phyloP scores from a whole-genome alignment of 2,329 filamentous ascomycete species.

The Amauroascus verrucosus region DNA sequence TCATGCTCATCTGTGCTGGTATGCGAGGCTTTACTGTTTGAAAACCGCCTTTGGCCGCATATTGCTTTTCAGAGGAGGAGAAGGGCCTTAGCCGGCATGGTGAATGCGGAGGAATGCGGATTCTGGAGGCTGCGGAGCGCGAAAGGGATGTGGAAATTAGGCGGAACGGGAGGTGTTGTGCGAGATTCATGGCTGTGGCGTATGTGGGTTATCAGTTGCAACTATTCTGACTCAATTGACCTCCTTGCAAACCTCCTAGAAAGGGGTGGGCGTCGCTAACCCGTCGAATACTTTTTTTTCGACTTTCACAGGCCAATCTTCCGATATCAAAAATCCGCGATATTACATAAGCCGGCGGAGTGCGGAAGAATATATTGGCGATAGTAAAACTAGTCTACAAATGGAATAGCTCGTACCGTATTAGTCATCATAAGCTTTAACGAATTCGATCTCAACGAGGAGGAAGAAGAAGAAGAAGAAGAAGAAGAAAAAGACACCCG shows the following conservation, averaged over 20 bases:
- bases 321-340: background rate
- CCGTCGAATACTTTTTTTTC: background rate
- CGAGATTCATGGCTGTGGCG: slow-evolving; percentile 26
- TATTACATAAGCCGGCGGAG: background rate
- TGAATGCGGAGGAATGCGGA: slow-evolving; percentile 14
- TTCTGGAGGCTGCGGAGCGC: slow-evolving; percentile 13
- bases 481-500: too few species aligned
- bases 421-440: background rate
- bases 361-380: background rate
- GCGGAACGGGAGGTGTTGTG: slow-evolving; percentile 21
- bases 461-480: too few species aligned
- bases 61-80: slow-evolving; percentile 24
- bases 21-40: slow-evolving; percentile 22
- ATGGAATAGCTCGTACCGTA: background rate
- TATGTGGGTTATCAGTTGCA: background rate
- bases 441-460: too few species aligned
- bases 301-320: background rate
- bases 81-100: slow-evolving; percentile 27
- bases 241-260: background rate
- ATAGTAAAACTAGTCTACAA: background rate
- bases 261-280: background rate
- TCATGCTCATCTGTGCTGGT: slow-evolving; percentile 33
- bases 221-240: background rate
- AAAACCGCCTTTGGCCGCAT: slow-evolving; percentile 15
- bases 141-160: slow-evolving; percentile 18